Evolutionary conservation across 1,284 basidiomycete species (phyloP), one percentile per base, ranked within the genome.

Genomic region (Ganoderma lingzhi): DNA sequence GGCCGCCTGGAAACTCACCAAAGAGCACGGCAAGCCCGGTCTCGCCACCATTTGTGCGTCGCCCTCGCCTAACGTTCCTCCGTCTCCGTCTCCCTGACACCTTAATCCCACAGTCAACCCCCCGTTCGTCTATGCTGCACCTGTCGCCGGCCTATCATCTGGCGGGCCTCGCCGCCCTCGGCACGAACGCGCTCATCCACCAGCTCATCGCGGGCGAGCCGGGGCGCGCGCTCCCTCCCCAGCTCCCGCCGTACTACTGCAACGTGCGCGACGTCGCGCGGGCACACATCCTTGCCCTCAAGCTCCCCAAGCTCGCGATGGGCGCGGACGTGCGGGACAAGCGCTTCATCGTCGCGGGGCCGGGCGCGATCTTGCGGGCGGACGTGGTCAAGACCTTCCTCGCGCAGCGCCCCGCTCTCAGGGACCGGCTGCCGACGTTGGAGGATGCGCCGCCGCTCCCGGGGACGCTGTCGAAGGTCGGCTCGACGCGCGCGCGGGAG

Each of bases 191-290:
- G 19, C 67, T 71, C 42, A 53, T 71, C 55, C 70, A 71, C 53
- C 65, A 63, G 55, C 70, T 73, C 64, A 63, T 73, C 55, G 65
- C 65, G 2, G 70, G 67, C 45, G 60, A 62, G 28, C 62, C 63
- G 5, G 67, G 65, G 5, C 67, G 65, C 2, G 67, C 70, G 15
- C 67, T 69, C 17, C 67, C 67, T 1, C 28, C 28, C 15, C 64
- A 69, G 74, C 48, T 66, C 6, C 55, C 67, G 23, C 70, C 70
- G 10, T 68, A 23, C 59, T 71, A 58, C 45, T 66, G 64, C 61
- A 75, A 79, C 66, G 76, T 79, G n/a, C 72, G 75, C 37, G 79
- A 79, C 68, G 75, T 72, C 44, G 79, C 79, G 17, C 69, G 66
- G 2, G 75, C 71, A 1, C 72, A 73, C 58, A 69, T 79, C 32